Evolutionary conservation across 1,284 basidiomycete species (phyloP).

Genomic region (Volvariella volvacea): DNA sequence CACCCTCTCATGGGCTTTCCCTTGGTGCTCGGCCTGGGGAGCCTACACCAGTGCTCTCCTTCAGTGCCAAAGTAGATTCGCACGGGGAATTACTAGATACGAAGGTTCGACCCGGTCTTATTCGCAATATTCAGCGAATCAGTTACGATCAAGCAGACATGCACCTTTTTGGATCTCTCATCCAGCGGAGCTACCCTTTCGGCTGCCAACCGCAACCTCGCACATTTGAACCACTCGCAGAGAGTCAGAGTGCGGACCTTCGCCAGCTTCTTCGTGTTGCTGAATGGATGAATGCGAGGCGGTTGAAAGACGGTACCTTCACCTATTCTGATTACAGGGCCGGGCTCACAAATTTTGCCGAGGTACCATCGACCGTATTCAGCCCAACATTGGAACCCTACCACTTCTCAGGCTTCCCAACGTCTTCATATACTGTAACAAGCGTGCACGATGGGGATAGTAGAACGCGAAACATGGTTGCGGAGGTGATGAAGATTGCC

Average conservation of each 20-base stretch:
- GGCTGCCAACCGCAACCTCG: slow-evolving; percentile 14
- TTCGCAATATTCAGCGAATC: slow-evolving; percentile 63
- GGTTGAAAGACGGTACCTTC: slow-evolving; percentile 18
- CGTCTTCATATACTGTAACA: slow-evolving; percentile 39
- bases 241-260: slow-evolving; percentile 29
- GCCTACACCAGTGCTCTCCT: slow-evolving; percentile 66
- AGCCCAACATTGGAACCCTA: slow-evolving; percentile 26
- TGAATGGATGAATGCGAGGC: slow-evolving; percentile 16
- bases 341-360: slow-evolving; percentile 13
- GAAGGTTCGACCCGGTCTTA: slow-evolving; percentile 62
- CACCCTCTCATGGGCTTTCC: slow-evolving; percentile 52
- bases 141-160: slow-evolving; percentile 70
- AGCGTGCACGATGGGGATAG: slow-evolving; percentile 17
- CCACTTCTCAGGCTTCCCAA: slow-evolving; percentile 44
- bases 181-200: slow-evolving; percentile 37
- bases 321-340: slow-evolving; percentile 6
- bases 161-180: slow-evolving; percentile 32
- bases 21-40: slow-evolving; percentile 41
- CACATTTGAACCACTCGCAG: slow-evolving; percentile 5
- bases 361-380: slow-evolving; percentile 17
- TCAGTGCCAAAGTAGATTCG: slow-evolving; percentile 70
- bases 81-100: slow-evolving; percentile 67
- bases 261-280: slow-evolving; percentile 29
- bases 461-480: slow-evolving; percentile 54
- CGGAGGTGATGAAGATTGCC: slow-evolving; percentile 84